These are phyloP conservation scores for Pseudevernia furfuracea DNA, from an alignment of 495 filamentous ascomycete species.

Conservation along the genomic window DNA sequence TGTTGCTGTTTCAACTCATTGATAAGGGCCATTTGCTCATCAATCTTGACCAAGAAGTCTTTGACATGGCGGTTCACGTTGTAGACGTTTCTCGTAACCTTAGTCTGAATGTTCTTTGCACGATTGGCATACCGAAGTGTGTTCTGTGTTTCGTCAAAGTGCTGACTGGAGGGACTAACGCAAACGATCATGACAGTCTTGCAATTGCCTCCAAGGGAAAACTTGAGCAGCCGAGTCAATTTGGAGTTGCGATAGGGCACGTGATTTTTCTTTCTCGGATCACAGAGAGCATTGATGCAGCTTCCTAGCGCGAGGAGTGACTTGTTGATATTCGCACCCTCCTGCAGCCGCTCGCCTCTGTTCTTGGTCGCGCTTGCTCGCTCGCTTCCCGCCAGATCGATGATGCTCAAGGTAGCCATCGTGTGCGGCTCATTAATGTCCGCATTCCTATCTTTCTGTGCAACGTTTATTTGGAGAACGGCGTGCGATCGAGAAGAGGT, in stretches of 20 bases:
- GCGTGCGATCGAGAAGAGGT: conserved; percentile 97
- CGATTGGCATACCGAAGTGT: conserved; percentile 95
- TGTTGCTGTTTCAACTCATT: conserved; percentile 89
- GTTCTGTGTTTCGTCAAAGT: conserved; percentile 98
- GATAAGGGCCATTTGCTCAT: conserved; percentile 87
- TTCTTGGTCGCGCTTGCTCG: conserved; percentile 96
- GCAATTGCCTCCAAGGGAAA: conserved; percentile 95
- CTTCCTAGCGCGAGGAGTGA: conserved; percentile 90
- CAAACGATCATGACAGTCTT: conserved; percentile 99
- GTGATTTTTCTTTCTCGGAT: conserved; percentile 85
- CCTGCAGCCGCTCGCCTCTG: conserved; percentile 78
- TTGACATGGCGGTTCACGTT: conserved; percentile 99
- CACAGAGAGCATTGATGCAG: conserved; percentile 98
- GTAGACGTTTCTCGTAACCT: conserved; percentile 95
- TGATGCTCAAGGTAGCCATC: conserved; percentile 96
- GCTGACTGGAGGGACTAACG: conserved; percentile 89
- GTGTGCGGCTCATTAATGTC: conserved; percentile 91
- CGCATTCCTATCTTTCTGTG: conserved; percentile 89
- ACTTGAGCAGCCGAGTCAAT: conserved; percentile 90
- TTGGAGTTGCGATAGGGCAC: conserved; percentile 98
- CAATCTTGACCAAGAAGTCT: conserved; percentile 95
- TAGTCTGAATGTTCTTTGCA: conserved; percentile 99
- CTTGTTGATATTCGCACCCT: conserved; percentile 99
- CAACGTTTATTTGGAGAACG: conserved; percentile 95
- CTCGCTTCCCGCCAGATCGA: conserved; percentile 94